These are phyloP conservation scores for Penicillium malachiteum DNA, from an alignment of 495 filamentous ascomycete genomes.

Conservation along the genomic window DNA sequence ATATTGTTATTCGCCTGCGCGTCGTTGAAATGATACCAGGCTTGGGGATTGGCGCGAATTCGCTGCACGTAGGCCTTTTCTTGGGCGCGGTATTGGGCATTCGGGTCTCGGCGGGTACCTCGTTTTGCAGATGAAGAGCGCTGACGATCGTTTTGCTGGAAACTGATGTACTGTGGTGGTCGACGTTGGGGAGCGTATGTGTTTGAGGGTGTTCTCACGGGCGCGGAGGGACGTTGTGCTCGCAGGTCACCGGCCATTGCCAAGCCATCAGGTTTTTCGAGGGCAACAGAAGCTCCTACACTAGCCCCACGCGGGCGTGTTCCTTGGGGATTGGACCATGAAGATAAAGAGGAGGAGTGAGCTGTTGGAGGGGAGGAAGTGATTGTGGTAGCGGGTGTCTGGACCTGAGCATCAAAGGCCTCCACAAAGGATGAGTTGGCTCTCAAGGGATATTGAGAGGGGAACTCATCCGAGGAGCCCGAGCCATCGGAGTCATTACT, in stretches of 20 bases:
- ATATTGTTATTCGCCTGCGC: slow-evolving; percentile 59
- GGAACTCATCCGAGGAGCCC: slow-evolving; percentile 60
- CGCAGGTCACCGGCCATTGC: slow-evolving; percentile 32
- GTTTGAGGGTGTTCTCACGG: slow-evolving; percentile 65
- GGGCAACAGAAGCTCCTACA: slow-evolving; percentile 29
- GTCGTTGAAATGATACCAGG: slow-evolving; percentile 66
- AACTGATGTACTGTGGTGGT: slow-evolving; percentile 60
- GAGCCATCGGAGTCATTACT: slow-evolving; percentile 65
- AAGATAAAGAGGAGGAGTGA: slow-evolving; percentile 39
- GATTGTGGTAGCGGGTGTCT: slow-evolving; percentile 43
- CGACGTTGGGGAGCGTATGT: slow-evolving; percentile 76
- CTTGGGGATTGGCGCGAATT: slow-evolving; percentile 68
- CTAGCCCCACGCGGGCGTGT: slow-evolving; percentile 43
- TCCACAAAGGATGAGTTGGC: slow-evolving; percentile 42
- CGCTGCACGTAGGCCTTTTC: slow-evolving; percentile 79
- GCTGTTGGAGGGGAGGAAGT: slow-evolving; percentile 40
- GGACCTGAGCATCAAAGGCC: slow-evolving; percentile 36
- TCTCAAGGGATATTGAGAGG: slow-evolving; percentile 44
- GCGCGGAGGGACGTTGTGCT: slow-evolving; percentile 58
- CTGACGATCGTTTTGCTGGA: slow-evolving; percentile 45
- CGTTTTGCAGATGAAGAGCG: slow-evolving; percentile 55
- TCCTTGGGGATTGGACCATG: slow-evolving; percentile 39
- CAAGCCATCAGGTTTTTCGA: slow-evolving; percentile 36
- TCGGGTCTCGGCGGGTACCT: slow-evolving; percentile 60
- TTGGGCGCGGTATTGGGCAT: slow-evolving; percentile 78